phyloP scores from a whole-genome alignment of 2,329 filamentous ascomycete genomes.

The Sarocladium kiliense region DNA sequence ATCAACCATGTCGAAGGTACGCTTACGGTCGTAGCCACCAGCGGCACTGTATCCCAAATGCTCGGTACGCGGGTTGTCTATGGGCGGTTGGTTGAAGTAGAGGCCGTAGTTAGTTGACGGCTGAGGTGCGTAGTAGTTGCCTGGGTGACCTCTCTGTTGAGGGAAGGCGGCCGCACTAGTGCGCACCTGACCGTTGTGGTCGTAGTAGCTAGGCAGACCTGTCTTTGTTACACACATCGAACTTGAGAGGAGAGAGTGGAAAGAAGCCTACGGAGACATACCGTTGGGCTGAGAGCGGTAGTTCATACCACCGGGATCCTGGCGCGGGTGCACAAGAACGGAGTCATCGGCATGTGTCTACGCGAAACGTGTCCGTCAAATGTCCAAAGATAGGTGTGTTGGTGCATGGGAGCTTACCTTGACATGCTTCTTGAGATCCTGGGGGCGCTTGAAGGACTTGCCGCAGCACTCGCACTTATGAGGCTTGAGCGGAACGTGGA shows the following conservation, averaged over 20 bases:
- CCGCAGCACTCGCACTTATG: slow-evolving; percentile 99
- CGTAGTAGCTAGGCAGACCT: slow-evolving; percentile 57
- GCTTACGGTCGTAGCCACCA: too few species aligned
- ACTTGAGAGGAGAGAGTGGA: slow-evolving; percentile 31
- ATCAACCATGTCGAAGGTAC: too few species aligned
- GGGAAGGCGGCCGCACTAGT: slow-evolving; percentile 47
- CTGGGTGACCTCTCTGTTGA: too few species aligned
- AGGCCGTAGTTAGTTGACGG: slow-evolving; percentile 60
- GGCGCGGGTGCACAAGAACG: slow-evolving; percentile 54
- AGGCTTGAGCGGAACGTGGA: slow-evolving; percentile 95
- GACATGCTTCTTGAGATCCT: too few species aligned
- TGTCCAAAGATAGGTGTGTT: too few species aligned
- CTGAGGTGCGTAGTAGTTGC: slow-evolving; percentile 57
- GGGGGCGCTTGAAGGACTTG: slow-evolving; percentile 97
- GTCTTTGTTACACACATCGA: slow-evolving; percentile 9
- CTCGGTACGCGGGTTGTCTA: slow-evolving; percentile 48
- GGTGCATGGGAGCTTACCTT: too few species aligned
- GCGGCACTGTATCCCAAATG: too few species aligned
- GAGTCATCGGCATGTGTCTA: too few species aligned
- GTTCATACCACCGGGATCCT: slow-evolving; percentile 47
- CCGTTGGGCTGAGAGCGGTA: slow-evolving; percentile 53
- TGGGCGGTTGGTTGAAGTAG: slow-evolving; percentile 67
- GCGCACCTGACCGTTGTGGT: slow-evolving; percentile 60
- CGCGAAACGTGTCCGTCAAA: too few species aligned
- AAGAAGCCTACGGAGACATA: slow-evolving; percentile 32